phyloP scores from a whole-genome alignment of 371 early-diverging fungal species.

The Zopfochytrium polystomum region DNA sequence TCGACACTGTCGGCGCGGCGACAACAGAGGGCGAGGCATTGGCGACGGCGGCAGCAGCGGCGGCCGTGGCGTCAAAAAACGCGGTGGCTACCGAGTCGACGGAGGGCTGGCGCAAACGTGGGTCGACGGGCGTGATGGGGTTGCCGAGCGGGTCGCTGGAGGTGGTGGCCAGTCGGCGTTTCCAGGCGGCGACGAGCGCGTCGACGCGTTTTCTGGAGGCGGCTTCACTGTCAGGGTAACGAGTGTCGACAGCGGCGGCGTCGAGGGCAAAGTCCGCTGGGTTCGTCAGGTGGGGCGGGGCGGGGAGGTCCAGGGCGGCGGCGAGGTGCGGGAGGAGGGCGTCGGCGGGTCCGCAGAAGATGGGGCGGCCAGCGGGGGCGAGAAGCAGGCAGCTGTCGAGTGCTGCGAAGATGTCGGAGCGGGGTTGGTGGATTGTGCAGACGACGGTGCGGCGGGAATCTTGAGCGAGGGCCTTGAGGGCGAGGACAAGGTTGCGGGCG shows the following conservation, averaged over 20 bases:
- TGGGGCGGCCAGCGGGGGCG: slow-evolving; percentile 69
- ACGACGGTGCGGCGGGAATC: slow-evolving; percentile 83
- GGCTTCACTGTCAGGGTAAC: slow-evolving; percentile 23
- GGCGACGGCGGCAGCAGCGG: no score
- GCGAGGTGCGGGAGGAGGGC: slow-evolving; percentile 34
- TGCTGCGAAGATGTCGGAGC: slow-evolving; percentile 84
- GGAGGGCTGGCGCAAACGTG: no score
- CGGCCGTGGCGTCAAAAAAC: not conserved
- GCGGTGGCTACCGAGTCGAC: no score
- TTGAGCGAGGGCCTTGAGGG: slow-evolving; percentile 76
- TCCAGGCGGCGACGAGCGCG: slow-evolving; percentile 25
- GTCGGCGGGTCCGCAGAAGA: slow-evolving; percentile 68
- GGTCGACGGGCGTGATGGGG: no score
- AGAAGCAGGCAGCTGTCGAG: slow-evolving; percentile 88
- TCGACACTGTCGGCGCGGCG: no score
- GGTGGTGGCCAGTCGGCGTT: no score
- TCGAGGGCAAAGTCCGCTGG: slow-evolving; percentile 49
- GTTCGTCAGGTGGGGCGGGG: slow-evolving; percentile 43
- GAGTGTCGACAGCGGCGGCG: slow-evolving; percentile 32
- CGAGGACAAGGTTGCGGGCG: slow-evolving; percentile 85
- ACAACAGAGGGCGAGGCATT: no score
- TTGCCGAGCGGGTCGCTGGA: no score
- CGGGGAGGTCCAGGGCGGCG: slow-evolving; percentile 20
- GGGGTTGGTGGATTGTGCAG: slow-evolving; percentile 92
- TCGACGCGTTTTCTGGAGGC: slow-evolving; percentile 26